These are phyloP conservation scores for Aspergillus niger DNA, from an alignment of 2,329 filamentous ascomycete species.

Conservation along the genomic window DNA sequence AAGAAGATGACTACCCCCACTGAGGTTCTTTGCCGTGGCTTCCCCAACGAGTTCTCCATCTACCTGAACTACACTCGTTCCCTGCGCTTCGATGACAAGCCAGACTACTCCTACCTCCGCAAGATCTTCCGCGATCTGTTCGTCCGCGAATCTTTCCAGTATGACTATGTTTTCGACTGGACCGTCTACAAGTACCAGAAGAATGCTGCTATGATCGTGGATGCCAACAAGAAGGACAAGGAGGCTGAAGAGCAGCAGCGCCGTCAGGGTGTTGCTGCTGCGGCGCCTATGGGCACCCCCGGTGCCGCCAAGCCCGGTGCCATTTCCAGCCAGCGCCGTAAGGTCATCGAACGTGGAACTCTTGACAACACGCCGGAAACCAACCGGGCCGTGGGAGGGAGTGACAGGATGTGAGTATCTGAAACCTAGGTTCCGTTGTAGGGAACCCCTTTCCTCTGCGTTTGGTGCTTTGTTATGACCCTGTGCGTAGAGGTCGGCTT, in stretches of 20 bases:
- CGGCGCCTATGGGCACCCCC: slow-evolving; percentile 54
- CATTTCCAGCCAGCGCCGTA: slow-evolving; percentile 75
- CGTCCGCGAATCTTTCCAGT: slow-evolving; percentile 98
- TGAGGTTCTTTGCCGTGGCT: slow-evolving; percentile 96
- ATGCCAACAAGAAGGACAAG: slow-evolving; percentile 72
- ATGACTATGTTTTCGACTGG: slow-evolving; percentile 99
- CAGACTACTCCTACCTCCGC: slow-evolving; percentile 98
- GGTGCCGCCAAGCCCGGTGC: slow-evolving; percentile 70
- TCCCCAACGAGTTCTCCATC: slow-evolving; percentile 99
- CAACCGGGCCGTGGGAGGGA: slow-evolving; percentile 74
- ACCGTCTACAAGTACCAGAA: slow-evolving; percentile 99
- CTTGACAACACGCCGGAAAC: slow-evolving; percentile 72
- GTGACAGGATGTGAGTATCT: slow-evolving; percentile 95
- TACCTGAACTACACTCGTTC: slow-evolving; percentile 99
- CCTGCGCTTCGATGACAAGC: slow-evolving; percentile 98
- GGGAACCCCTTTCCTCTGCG: slow-evolving; percentile 75
- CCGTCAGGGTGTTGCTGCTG: slow-evolving; percentile 66
- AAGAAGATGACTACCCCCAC: slow-evolving; percentile 99
- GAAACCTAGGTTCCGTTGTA: slow-evolving; percentile 74
- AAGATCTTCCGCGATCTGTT: slow-evolving; percentile 99
- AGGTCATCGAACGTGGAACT: slow-evolving; percentile 72
- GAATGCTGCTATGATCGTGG: slow-evolving; percentile 92
- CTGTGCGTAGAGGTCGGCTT: slow-evolving; percentile 68
- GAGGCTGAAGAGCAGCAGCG: slow-evolving; percentile 75
- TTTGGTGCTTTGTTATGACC: slow-evolving; percentile 71